Evolutionary conservation across 108 stramenopile species (phyloP).

Genomic region (Stephanodiscus triporus): DNA sequence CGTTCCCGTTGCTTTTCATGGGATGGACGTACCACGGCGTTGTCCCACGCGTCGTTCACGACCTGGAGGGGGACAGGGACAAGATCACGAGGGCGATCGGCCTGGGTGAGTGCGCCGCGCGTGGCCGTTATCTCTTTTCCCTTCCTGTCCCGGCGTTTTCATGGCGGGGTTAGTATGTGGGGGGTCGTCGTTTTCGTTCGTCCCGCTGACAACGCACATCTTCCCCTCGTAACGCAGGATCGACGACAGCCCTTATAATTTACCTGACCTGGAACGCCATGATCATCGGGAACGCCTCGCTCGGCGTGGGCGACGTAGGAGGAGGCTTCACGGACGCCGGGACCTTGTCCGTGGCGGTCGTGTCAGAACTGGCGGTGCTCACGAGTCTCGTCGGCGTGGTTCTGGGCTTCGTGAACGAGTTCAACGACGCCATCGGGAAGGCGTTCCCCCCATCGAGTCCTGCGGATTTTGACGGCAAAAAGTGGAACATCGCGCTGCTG

Average conservation of each 20-base stretch:
- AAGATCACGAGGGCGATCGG: conserved; percentile 81
- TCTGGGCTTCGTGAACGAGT: conserved; percentile 74
- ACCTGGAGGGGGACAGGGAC: conserved; percentile 76
- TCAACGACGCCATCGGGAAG: conserved; percentile 60
- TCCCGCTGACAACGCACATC: too few relatives aligned
- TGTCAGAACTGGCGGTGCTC: conserved; percentile 65
- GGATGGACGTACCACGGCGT: conserved; percentile 89
- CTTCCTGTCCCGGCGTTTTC: background rate
- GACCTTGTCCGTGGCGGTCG: conserved; percentile 44
- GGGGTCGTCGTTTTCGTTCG: too few relatives aligned
- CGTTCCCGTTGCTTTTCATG: conserved; percentile 82
- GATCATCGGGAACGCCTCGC: conserved; percentile 68
- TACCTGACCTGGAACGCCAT: conserved; percentile 89
- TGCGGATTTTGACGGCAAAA: conserved; percentile 56
- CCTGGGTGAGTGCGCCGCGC: background rate
- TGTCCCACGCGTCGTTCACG: conserved; percentile 80
- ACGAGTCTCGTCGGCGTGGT: conserved; percentile 79
- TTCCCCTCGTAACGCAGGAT: too few relatives aligned
- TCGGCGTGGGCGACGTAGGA: conserved; percentile 5
- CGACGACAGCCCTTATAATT: conserved; percentile 76
- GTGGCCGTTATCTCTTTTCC: background rate
- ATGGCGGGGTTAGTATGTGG: background rate
- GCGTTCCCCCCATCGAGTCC: conserved; percentile 17
- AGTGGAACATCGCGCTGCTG: conserved; percentile 66
- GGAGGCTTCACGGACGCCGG: background rate